These are phyloP conservation scores for Saccharomycopsis crataegensis DNA, from an alignment of 1,139 yeast species.

Conservation along the genomic window DNA sequence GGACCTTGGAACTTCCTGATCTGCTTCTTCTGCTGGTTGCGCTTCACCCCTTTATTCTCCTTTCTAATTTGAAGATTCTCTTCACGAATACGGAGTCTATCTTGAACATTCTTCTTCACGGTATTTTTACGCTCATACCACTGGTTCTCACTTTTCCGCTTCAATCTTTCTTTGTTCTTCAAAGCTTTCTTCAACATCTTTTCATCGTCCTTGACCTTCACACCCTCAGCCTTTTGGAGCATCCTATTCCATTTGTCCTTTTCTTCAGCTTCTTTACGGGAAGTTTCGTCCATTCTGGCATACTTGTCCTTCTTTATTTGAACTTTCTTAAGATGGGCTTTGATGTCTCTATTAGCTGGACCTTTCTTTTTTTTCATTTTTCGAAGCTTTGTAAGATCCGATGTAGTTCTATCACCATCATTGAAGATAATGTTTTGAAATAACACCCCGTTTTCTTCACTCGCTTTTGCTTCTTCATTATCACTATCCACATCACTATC, in stretches of 20 bases:
- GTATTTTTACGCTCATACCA: slow-evolving; percentile 82
- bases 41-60: slow-evolving; percentile 69
- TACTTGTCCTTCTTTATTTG: slow-evolving; percentile 68
- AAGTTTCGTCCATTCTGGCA: slow-evolving; percentile 47
- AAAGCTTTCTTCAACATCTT: slow-evolving; percentile 77
- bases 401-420: slow-evolving; percentile 77
- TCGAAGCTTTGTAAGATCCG: slow-evolving; percentile 61
- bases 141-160: slow-evolving; percentile 73
- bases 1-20: slow-evolving; percentile 54
- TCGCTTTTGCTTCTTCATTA: slow-evolving; percentile 24
- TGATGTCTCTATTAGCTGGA: slow-evolving; percentile 77
- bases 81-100: slow-evolving; percentile 77
- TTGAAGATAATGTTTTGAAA: slow-evolving; percentile 79
- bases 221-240: slow-evolving; percentile 81
- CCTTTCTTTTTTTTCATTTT: slow-evolving; percentile 62
- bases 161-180: slow-evolving; percentile 72
- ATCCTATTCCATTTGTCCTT: slow-evolving; percentile 83
- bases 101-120: slow-evolving; percentile 68
- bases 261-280: slow-evolving; percentile 52
- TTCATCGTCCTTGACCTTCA: slow-evolving; percentile 85
- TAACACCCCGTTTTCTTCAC: slow-evolving; percentile 33
- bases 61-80: slow-evolving; percentile 78
- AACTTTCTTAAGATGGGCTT: slow-evolving; percentile 70
- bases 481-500: slow-evolving; percentile 36
- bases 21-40: slow-evolving; percentile 62